Percentiles rank a stretch among this genome's conserved stretches.
Conservation (phyloP, 495 filamentous ascomycete species). For the Astrothelium macrocarpum region DNA sequence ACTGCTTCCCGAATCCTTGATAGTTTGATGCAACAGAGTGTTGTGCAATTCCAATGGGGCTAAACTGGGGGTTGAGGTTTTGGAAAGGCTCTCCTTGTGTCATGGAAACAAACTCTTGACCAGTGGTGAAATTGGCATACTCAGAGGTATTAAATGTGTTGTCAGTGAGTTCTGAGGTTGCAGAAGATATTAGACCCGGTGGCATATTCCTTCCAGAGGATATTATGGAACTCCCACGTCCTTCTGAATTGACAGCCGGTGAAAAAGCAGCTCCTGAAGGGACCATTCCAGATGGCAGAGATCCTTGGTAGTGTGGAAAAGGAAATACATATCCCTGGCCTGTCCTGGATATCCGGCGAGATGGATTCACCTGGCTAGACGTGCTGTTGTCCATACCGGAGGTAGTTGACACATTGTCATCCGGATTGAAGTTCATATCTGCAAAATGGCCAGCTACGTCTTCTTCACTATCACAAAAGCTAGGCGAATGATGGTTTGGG, state of each 20-base stretch:
- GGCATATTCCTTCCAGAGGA: not conserved
- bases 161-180: not conserved
- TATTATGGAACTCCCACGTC: not conserved
- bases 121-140: not conserved
- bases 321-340: not conserved
- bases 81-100: not conserved
- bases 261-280: not conserved
- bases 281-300: not conserved
- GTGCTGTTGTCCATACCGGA: slow-evolving; percentile 7
- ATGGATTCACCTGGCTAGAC: not conserved
- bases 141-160: slow-evolving; percentile 2
- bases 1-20: not conserved
- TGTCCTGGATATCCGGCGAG: not conserved
- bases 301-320: not conserved
- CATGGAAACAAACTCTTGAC: not conserved
- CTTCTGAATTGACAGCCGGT: not conserved
- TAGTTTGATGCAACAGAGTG: not conserved
- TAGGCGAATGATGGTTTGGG: not conserved
- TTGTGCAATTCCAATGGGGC: not conserved
- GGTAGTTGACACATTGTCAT: slow-evolving; percentile 6
- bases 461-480: not conserved
- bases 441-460: slow-evolving; percentile 1
- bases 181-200: not conserved
- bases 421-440: slow-evolving; percentile 1
- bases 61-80: not conserved